Percentiles rank a stretch among this genome's conserved stretches.
phyloP scores from a whole-genome alignment of 495 filamentous ascomycete genomes.

The Penicillium lividum region DNA sequence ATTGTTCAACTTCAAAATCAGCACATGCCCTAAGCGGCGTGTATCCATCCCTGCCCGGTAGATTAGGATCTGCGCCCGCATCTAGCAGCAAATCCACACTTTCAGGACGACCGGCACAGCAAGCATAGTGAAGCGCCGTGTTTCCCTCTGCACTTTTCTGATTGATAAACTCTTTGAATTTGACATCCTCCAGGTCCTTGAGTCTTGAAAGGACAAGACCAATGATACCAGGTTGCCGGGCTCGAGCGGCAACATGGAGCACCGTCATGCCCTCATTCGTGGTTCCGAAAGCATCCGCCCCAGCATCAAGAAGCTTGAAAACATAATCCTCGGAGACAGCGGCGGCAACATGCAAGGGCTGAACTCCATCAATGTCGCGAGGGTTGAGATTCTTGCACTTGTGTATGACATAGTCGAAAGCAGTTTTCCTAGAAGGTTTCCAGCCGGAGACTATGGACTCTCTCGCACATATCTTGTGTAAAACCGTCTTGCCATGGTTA shows the following conservation, averaged over 20 bases:
- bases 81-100: slow-evolving; percentile 15
- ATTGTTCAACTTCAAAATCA: background rate
- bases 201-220: slow-evolving; percentile 8
- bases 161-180: background rate
- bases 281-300: background rate
- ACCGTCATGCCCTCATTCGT: slow-evolving; percentile 20
- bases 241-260: slow-evolving; percentile 21
- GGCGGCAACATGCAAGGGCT: background rate
- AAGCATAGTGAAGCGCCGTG: slow-evolving; percentile 23
- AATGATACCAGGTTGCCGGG: slow-evolving; percentile 16
- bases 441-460: background rate
- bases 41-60: background rate
- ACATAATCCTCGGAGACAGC: background rate
- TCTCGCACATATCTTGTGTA: background rate
- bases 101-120: slow-evolving; percentile 19
- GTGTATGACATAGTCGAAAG: background rate
- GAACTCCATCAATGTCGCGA: background rate
- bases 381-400: background rate
- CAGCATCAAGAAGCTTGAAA: background rate
- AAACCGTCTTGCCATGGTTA: background rate
- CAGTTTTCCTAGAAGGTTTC: background rate
- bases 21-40: background rate
- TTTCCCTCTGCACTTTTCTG: slow-evolving; percentile 7
- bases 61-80: slow-evolving; percentile 14
- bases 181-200: background rate